Evolutionary conservation across 495 filamentous ascomycete species (phyloP).

Genomic region (Xylaria intraflava): DNA sequence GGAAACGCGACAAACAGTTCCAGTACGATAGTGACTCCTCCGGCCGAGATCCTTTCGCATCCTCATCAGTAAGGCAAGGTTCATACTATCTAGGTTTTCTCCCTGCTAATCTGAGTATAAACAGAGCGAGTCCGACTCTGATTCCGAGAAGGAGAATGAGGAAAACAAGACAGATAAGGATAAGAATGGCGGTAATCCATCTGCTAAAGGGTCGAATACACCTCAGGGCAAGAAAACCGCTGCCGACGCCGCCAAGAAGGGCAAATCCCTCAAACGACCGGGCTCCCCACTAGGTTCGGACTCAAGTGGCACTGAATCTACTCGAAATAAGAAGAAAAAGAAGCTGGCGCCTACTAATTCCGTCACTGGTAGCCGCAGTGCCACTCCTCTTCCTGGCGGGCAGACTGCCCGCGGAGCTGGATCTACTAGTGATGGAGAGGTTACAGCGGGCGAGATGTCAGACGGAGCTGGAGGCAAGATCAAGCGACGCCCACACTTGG

Average conservation of each 20-base stretch:
- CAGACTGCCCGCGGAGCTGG: slow-evolving; percentile 43
- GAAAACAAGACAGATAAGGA: slow-evolving; percentile 58
- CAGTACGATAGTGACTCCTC: slow-evolving; percentile 75
- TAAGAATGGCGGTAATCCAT: slow-evolving; percentile 16
- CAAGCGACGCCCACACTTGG: slow-evolving; percentile 60
- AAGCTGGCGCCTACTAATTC: slow-evolving; percentile 44
- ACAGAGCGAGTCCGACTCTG: slow-evolving; percentile 31
- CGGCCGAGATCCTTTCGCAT: slow-evolving; percentile 66
- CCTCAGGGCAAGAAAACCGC: slow-evolving; percentile 58
- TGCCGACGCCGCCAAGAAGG: slow-evolving; percentile 53
- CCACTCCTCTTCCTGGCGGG: slow-evolving; percentile 51
- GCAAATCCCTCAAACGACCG: slow-evolving; percentile 67
- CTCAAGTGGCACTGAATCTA: slow-evolving; percentile 81
- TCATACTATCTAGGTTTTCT: neutral
- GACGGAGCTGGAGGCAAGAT: slow-evolving; percentile 55
- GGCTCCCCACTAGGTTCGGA: slow-evolving; percentile 84
- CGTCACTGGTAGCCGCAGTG: slow-evolving; percentile 37
- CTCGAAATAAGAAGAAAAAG: slow-evolving; percentile 82
- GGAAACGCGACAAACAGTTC: slow-evolving; percentile 75
- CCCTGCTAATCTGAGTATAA: slow-evolving; percentile 10
- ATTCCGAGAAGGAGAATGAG: slow-evolving; percentile 42
- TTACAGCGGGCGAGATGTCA: slow-evolving; percentile 67
- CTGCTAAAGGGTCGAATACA: slow-evolving; percentile 66
- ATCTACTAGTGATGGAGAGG: slow-evolving; percentile 76
- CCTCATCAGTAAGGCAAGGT: slow-evolving; percentile 36